Conservation (phyloP, 306 rosid species). For the peach (Prunus persica) region Prunus_persica_NCBIv2 NC_034015.1:16756501-16757000, state of each 20-base stretch:
- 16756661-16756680: not conserved
- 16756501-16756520: constrained; percentile 99
- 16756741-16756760: not conserved
- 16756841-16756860: not conserved
- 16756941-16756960: constrained; percentile 78
- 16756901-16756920: not conserved
- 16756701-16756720: not conserved
- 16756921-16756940: constrained; percentile 82
- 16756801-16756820: not conserved
- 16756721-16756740: not conserved
- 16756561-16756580: constrained; percentile 95
- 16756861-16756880: not conserved
- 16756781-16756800: not conserved
- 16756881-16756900: not conserved
- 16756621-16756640: constrained; percentile 68
- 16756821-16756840: not conserved
- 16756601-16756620: constrained; percentile 80
- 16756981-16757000: constrained; percentile 57
- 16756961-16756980: constrained; percentile 45
- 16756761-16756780: not conserved
- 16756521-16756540: constrained; percentile 86
- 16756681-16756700: not conserved
- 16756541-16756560: constrained; percentile 67
- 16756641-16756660: constrained; percentile 78
- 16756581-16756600: constrained; percentile 92